Base-by-base conservation (phyloP, 768 basidiomycete species). In the Lentinula raphanica region DNA sequence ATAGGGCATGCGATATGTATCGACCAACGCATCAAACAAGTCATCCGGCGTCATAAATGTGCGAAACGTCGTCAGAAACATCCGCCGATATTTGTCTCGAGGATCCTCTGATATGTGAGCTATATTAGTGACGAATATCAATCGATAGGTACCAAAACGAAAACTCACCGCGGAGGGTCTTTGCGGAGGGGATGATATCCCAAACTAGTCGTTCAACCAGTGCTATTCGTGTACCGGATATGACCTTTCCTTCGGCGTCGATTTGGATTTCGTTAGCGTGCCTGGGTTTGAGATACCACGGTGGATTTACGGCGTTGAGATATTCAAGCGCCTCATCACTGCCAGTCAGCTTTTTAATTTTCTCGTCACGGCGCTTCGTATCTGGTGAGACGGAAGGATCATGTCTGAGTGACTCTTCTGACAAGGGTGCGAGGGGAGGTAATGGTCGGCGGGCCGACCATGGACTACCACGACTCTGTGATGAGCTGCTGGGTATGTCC, bases 51-150 rank as follows among this genome's bases (percentile, higher is more conserved):
- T 83, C 25, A 84, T 86, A 67, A 95, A 93, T 0, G 90, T 88
- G 54, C 85, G 79, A 73, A 90, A 92, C 15, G 92, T 94, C 71
- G 83, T 85, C 45, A 95, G 76, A 74, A 96, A 95, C n/a, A 82
- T 78, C 31, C 78, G 75, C 27, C 78, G 75, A 67, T 79, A 88
- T 11, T 46, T 62, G 49, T 76, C 68, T 62, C 70, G 65, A 29
- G 69, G 58, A 53, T 62, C 51, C 59, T 61, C 68, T 64, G 58
- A 32, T 49, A 54, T 28, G 6, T 11, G 32, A 21, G 59, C 15
- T 60, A 49, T 27, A 19, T 53, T 13, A 53, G 46, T n/a, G n/a
- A n/a, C n/a, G n/a, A n/a, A n/a, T 2, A 39, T 36, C 49, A 45
- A 27, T 29, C 32, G 40, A 19, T 27, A 27, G 28, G 21, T 58